Percentiles rank a stretch among this genome's conserved stretches.
These are phyloP conservation scores for Globisporangium carolinianum DNA, from an alignment of 352 stramenopile species.

Conservation along the genomic window DNA sequence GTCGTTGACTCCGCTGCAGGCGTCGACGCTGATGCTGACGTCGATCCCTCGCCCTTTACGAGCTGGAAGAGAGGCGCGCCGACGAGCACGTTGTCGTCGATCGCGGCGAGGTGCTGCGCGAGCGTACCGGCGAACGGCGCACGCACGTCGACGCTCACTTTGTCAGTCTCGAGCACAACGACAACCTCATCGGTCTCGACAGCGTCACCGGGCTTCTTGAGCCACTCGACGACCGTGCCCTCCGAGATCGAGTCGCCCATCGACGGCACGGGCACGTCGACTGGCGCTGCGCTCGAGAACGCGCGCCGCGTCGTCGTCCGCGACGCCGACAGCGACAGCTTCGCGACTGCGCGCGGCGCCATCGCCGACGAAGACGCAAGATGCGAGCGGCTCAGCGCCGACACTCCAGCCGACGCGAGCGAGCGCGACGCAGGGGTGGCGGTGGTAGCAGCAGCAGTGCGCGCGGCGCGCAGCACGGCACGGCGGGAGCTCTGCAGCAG, in stretches of 20 bases:
- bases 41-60: slow-evolving; percentile 62
- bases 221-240: slow-evolving; percentile 96
- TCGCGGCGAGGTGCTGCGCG: slow-evolving; percentile 79
- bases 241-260: slow-evolving; percentile 98
- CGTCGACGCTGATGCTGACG: slow-evolving; percentile 9
- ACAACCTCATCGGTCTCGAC: slow-evolving; percentile 94
- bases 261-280: slow-evolving; percentile 69
- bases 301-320: slow-evolving; percentile 19
- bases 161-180: slow-evolving; percentile 96
- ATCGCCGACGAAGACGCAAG: background rate
- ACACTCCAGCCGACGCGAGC: slow-evolving; percentile 1
- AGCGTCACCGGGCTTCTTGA: slow-evolving; percentile 86
- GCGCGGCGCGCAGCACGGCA: slow-evolving; percentile 19
- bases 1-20: slow-evolving; percentile 15
- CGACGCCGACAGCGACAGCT: slow-evolving; percentile 7
- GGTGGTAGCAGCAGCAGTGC: slow-evolving; percentile 16
- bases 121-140: slow-evolving; percentile 76
- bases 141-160: slow-evolving; percentile 74
- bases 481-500: slow-evolving; percentile 29
- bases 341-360: background rate
- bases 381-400: slow-evolving; percentile 4
- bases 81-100: slow-evolving; percentile 96
- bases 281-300: slow-evolving; percentile 17
- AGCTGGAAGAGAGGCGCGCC: slow-evolving; percentile 95
- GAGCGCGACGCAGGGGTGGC: slow-evolving; percentile 5